These are phyloP conservation scores for Apiosordaria backusii DNA, from an alignment of 495 filamentous ascomycete species.

Conservation along the genomic window DNA sequence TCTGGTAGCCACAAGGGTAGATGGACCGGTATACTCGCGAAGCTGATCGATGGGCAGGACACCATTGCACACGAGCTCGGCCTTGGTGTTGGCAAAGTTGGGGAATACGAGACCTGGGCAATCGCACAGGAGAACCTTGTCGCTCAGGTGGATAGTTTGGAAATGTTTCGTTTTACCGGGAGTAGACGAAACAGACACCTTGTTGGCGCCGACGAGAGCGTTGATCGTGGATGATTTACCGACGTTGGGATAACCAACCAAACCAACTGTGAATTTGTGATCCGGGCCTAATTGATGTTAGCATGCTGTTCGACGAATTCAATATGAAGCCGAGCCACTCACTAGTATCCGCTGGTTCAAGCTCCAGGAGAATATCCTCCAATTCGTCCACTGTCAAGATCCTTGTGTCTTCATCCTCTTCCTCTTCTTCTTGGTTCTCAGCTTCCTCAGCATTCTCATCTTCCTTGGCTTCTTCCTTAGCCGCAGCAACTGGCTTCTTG, in stretches of 20 bases:
- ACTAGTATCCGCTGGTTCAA: slow-evolving; percentile 59
- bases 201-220: slow-evolving; percentile 94
- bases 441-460: neutral
- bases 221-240: slow-evolving; percentile 99
- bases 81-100: slow-evolving; percentile 95
- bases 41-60: slow-evolving; percentile 97
- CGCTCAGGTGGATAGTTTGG: slow-evolving; percentile 92
- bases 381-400: slow-evolving; percentile 92
- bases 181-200: slow-evolving; percentile 95
- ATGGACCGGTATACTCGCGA: slow-evolving; percentile 88
- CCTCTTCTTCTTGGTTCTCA: slow-evolving; percentile 29
- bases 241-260: slow-evolving; percentile 98
- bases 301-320: slow-evolving; percentile 21
- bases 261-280: slow-evolving; percentile 79
- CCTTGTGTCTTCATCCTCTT: slow-evolving; percentile 59
- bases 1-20: slow-evolving; percentile 77
- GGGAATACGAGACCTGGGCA: slow-evolving; percentile 98
- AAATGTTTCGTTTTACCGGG: slow-evolving; percentile 99
- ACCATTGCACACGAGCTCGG: slow-evolving; percentile 92
- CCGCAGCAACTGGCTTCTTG: slow-evolving; percentile 23
- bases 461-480: slow-evolving; percentile 34
- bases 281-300: slow-evolving; percentile 30
- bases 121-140: slow-evolving; percentile 89
- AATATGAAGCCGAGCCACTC: slow-evolving; percentile 13
- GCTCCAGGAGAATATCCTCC: slow-evolving; percentile 78